phyloP scores from a whole-genome alignment of 306 rosid genomes.

The Cicer chorassanicum region DNA sequence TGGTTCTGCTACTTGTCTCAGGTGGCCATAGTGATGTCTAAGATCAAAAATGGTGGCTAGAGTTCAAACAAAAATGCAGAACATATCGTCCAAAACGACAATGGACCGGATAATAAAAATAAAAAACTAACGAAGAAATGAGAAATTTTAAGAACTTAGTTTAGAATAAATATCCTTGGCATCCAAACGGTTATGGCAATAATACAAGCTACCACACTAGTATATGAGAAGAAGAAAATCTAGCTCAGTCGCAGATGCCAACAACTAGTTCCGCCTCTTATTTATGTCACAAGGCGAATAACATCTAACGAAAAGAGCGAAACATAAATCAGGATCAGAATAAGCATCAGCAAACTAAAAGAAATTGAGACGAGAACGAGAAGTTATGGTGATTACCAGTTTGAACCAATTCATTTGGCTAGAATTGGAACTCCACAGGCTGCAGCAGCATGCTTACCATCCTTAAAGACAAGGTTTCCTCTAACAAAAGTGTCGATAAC shows the following conservation, averaged over 20 bases:
- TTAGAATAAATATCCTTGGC: not conserved
- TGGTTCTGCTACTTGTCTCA: not conserved
- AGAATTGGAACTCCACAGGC: slow-evolving; percentile 81
- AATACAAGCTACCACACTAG: slow-evolving; percentile 17
- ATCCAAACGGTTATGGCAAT: not conserved
- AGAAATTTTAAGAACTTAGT: not conserved
- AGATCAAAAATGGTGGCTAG: slow-evolving; percentile 54
- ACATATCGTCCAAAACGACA: slow-evolving; percentile 57
- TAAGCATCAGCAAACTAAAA: not conserved
- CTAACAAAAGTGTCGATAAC: slow-evolving; percentile 84
- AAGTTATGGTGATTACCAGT: slow-evolving; percentile 28
- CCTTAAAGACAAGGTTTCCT: slow-evolving; percentile 82
- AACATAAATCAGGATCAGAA: slow-evolving; percentile 31
- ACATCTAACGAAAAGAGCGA: slow-evolving; percentile 13
- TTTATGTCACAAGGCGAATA: slow-evolving; percentile 21
- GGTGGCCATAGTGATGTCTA: slow-evolving; percentile 58
- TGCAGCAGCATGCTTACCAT: slow-evolving; percentile 74
- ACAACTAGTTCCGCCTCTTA: slow-evolving; percentile 37
- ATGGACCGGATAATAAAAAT: slow-evolving; percentile 47
- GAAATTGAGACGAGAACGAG: slow-evolving; percentile 3
- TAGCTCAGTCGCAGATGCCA: slow-evolving; percentile 20
- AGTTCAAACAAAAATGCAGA: slow-evolving; percentile 61
- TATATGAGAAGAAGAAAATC: slow-evolving; percentile 1
- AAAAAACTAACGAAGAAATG: not conserved
- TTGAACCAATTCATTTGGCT: slow-evolving; percentile 53